Base-by-base conservation (phyloP, 2,329 filamentous ascomycete species). In the Colletotrichum sp. region DNA sequence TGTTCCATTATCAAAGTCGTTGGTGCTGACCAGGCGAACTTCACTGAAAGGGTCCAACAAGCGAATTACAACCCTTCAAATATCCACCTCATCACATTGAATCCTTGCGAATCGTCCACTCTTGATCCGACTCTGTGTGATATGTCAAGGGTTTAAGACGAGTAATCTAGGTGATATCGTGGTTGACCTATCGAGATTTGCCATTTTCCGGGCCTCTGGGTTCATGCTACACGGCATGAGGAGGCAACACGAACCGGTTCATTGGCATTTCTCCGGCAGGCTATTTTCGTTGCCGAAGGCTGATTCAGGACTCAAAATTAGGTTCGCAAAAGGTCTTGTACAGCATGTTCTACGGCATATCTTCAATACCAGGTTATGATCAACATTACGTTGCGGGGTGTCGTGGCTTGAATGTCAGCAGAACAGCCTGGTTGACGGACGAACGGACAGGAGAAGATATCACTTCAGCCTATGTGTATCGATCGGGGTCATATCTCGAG, bases 51-150 rank as follows among this genome's bases (percentile, higher is more conserved):
- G 44, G 44, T 52, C n/a, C 44, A 34, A 67, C 18, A 44, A 32
- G 26, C 64, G 32, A 55, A 55, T 67, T 18, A 21, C 18, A 67
- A 67, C 24, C 63, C 26, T 66, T 32, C 36, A 6, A 26, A 49
- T 49, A 55, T n/a, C 39, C 64, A 67, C 64, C 44, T 30, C 6
- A 7, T 16, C 18, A 15, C 44, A 55, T 30, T 4, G 18, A 15
- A 49, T 67, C 39, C 39, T 32, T 36, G 59, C 10, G 7, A 34
- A 6, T 21, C 21, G 30, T 62, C 64, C 39, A 55, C 64, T 49
- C 5, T 6, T 12, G 21, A 67, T 32, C 24, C 64, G 26, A 55
- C 26, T 52, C 26, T 52, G 26, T 52, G 36, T 52, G 39, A 52
- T 67, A 52, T 52, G 13, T 52, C 39, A 30, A 32, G 59, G 26